These are phyloP conservation scores for Clitopilus hobsonii DNA, from an alignment of 768 basidiomycete genomes.

Conservation along the genomic window DNA sequence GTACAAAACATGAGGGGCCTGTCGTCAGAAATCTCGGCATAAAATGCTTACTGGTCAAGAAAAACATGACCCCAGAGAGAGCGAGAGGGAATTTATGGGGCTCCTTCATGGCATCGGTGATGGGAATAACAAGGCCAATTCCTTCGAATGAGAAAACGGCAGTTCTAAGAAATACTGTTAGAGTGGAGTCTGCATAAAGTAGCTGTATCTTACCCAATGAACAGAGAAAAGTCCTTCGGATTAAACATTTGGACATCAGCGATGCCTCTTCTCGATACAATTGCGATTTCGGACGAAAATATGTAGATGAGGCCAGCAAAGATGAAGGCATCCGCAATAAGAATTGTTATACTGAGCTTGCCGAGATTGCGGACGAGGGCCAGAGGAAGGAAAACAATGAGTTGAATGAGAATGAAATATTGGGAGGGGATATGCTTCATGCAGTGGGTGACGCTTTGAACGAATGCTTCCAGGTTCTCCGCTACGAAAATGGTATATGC, in stretches of 20 bases:
- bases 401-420: slow-evolving; percentile 80
- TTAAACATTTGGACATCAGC: slow-evolving; percentile 88
- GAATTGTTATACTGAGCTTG: slow-evolving; percentile 87
- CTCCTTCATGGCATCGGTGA: slow-evolving; percentile 95
- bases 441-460: slow-evolving; percentile 78
- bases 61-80: slow-evolving; percentile 88
- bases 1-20: background rate
- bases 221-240: slow-evolving; percentile 79
- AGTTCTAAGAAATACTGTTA: slow-evolving; percentile 46
- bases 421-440: slow-evolving; percentile 58
- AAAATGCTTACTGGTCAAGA: slow-evolving; percentile 54
- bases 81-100: slow-evolving; percentile 89
- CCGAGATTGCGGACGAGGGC: slow-evolving; percentile 91
- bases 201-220: slow-evolving; percentile 80
- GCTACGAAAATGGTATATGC: slow-evolving; percentile 97
- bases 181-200: slow-evolving; percentile 3
- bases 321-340: slow-evolving; percentile 94
- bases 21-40: background rate
- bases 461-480: slow-evolving; percentile 82
- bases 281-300: slow-evolving; percentile 75
- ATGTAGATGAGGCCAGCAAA: slow-evolving; percentile 84
- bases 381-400: slow-evolving; percentile 85
- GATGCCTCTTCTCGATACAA: slow-evolving; percentile 65
- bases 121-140: slow-evolving; percentile 93
- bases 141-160: slow-evolving; percentile 99